Evolutionary conservation across 2,329 filamentous ascomycete species (phyloP).

Genomic region (Cytospora chrysosperma): DNA sequence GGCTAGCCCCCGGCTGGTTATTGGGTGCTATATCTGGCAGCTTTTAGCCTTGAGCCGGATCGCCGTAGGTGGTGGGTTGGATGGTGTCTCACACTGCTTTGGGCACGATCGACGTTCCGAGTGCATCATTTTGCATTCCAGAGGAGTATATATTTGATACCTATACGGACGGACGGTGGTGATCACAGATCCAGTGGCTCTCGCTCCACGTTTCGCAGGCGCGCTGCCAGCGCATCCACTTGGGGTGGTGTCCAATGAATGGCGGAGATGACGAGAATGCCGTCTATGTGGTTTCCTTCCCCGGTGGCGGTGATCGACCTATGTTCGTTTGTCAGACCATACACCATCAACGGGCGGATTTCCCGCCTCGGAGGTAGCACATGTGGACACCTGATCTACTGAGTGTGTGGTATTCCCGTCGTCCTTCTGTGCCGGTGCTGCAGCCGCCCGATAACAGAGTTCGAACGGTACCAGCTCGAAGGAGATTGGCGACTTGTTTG

Average conservation of each 20-base stretch:
- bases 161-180: neutral
- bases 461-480: neutral
- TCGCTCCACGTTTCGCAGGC: constrained; percentile 1
- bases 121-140: neutral
- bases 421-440: constrained; percentile 15
- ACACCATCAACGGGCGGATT: neutral
- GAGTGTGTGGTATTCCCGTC: too few relatives aligned
- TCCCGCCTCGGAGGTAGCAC: constrained; percentile 6
- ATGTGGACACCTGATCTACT: neutral
- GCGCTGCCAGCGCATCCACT: constrained; percentile 22
- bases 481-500: neutral
- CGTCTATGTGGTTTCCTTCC: neutral
- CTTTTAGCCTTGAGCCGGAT: neutral
- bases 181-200: constrained; percentile 1
- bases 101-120: neutral
- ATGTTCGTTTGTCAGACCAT: neutral
- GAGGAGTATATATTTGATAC: neutral
- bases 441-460: neutral
- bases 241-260: constrained; percentile 1
- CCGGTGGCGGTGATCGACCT: neutral
- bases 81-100: neutral
- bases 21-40: neutral
- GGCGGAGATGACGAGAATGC: neutral
- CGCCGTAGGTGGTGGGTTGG: too few relatives aligned
- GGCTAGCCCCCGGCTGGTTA: neutral